phyloP scores from a whole-genome alignment of 139 green algal genomes.

The Picochlorum sp. region DNA sequence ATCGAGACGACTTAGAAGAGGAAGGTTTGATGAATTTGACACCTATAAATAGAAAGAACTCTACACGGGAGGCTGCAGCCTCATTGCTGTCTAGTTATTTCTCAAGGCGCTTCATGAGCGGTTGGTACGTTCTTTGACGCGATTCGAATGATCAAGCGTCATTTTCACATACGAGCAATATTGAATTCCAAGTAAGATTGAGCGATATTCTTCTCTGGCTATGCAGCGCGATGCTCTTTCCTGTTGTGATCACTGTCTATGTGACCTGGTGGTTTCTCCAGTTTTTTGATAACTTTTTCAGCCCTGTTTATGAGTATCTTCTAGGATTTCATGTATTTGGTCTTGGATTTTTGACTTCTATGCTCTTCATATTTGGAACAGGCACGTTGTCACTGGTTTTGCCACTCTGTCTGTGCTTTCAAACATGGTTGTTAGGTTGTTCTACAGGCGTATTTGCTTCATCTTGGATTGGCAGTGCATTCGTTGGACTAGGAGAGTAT shows the following conservation, averaged over 20 bases:
- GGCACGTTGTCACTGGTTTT: neutral
- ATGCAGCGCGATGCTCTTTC: constrained; percentile 78
- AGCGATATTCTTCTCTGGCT: neutral
- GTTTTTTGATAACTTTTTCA: constrained; percentile 91
- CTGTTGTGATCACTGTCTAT: constrained; percentile 76
- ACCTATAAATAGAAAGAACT: neutral
- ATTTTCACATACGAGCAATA: neutral
- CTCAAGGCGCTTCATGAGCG: constrained; percentile 40
- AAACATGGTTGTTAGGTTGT: neutral
- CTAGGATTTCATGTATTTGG: constrained; percentile 89
- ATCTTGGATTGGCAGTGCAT: constrained; percentile 69
- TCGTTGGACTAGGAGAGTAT: constrained; percentile 79
- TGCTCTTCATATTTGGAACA: constrained; percentile 70
- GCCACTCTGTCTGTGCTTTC: neutral
- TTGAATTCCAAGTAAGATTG: neutral
- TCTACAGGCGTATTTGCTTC: constrained; percentile 44
- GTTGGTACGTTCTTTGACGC: constrained; percentile 12
- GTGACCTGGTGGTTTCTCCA: constrained; percentile 70
- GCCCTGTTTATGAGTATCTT: constrained; percentile 67
- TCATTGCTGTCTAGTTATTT: constrained; percentile 39
- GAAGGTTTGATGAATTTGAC: constrained; percentile 8
- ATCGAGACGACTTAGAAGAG: neutral
- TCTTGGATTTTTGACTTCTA: constrained; percentile 59
- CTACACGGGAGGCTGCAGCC: constrained; percentile 17
- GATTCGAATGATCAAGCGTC: neutral